A percentile compares a stretch with the other conserved stretches of the same genome.
Conservation (phyloP, 2,329 filamentous ascomycete species). For the Colletotrichum tropicicola region DNA sequence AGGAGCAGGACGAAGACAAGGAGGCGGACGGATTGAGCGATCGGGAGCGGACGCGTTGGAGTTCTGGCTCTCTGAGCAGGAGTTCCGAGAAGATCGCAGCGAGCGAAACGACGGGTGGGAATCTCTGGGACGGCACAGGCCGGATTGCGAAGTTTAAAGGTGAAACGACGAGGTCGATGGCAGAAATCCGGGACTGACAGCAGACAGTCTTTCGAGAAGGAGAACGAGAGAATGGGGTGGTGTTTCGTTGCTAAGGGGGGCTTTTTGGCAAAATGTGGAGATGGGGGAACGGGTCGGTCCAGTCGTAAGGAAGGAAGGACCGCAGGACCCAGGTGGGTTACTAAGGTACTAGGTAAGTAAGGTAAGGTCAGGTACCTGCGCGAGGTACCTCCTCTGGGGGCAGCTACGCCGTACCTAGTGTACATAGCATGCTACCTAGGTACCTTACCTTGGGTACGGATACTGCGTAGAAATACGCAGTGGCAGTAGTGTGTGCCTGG, state of each 20-base stretch:
- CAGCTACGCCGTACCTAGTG: too few relatives aligned
- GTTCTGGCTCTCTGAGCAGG: neutral
- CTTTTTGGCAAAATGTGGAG: constrained; percentile 31
- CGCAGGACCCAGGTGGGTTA: neutral
- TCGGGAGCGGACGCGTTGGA: neutral
- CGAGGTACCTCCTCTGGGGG: neutral
- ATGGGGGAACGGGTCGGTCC: constrained; percentile 28
- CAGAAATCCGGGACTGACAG: constrained; percentile 30
- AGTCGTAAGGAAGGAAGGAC: constrained; percentile 3
- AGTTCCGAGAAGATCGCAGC: neutral
- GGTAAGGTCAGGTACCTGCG: too few relatives aligned
- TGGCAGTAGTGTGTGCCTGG: too few relatives aligned
- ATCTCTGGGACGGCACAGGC: constrained; percentile 29
- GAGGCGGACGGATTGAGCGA: neutral
- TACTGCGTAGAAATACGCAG: too few relatives aligned
- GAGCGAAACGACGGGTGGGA: constrained; percentile 27
- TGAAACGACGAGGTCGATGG: constrained; percentile 31
- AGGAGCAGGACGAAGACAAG: neutral
- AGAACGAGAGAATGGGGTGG: constrained; percentile 30
- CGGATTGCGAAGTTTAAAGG: constrained; percentile 31
- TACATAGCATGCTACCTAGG: too few relatives aligned
- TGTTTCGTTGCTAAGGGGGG: constrained; percentile 32
- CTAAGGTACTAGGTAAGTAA: too few relatives aligned
- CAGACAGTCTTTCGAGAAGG: constrained; percentile 31
- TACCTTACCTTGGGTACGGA: too few relatives aligned